These are phyloP conservation scores for Phoma sp. DNA, from an alignment of 2,329 filamentous ascomycete species.

Conservation along the genomic window DNA sequence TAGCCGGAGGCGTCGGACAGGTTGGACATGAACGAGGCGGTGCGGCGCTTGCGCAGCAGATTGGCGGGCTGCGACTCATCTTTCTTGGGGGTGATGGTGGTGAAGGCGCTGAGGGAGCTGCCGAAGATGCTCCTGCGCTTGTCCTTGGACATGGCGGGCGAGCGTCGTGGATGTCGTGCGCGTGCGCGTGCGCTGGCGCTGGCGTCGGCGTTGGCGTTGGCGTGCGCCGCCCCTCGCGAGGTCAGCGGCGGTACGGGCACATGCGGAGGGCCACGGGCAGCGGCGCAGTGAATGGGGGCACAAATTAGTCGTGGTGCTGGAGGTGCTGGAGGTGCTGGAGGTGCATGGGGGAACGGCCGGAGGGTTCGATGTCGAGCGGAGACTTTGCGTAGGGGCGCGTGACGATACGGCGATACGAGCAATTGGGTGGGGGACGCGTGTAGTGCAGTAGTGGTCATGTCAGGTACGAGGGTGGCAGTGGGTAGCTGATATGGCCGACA, in stretches of 20 bases:
- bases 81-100: conserved; percentile 34
- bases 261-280: conserved; percentile 27
- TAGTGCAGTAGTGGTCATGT: too few relatives aligned
- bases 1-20: conserved; percentile 37
- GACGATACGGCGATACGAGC: conserved; percentile 13
- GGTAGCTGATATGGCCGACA: not conserved
- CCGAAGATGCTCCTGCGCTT: conserved; percentile 49
- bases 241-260: conserved; percentile 32
- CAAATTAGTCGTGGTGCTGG: conserved; percentile 2
- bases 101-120: conserved; percentile 41
- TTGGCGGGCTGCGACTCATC: conserved; percentile 46
- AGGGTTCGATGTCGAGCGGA: not conserved
- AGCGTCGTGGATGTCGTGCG: conserved; percentile 16
- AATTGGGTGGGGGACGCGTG: not conserved
- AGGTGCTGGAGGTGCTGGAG: not conserved
- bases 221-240: conserved; percentile 38
- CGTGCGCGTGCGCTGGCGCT: conserved; percentile 5
- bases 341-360: conserved; percentile 17
- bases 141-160: conserved; percentile 45
- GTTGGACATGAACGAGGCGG: conserved; percentile 45
- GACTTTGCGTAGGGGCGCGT: not conserved
- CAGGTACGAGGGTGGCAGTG: too few relatives aligned
- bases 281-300: conserved; percentile 16
- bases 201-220: not conserved
- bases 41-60: conserved; percentile 47